Evolutionary conservation across 2,329 filamentous ascomycete genomes (phyloP).

Genomic region (Juglanconis sp.): DNA sequence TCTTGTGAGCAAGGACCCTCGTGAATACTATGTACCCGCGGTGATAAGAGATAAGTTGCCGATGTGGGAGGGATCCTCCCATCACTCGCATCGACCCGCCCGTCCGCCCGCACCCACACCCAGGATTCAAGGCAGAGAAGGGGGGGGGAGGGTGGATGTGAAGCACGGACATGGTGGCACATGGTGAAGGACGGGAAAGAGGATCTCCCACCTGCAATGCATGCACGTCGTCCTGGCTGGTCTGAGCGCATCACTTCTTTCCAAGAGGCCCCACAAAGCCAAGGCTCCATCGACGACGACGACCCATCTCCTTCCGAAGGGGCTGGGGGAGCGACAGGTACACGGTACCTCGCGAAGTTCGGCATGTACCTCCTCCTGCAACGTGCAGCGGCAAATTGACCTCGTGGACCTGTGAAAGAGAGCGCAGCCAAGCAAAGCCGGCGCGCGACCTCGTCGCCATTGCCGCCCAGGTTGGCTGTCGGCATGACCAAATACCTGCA

Average conservation of each 20-base stretch:
- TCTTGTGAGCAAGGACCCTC: not conserved
- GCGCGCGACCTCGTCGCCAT: not conserved
- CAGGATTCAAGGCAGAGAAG: not conserved
- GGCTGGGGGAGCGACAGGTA: not conserved
- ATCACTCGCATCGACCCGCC: not conserved
- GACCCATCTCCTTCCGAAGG: not conserved
- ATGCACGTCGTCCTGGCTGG: not conserved
- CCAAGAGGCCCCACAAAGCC: not conserved
- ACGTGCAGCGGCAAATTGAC: not conserved
- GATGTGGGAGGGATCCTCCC: not conserved
- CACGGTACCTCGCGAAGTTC: not conserved
- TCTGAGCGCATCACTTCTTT: not conserved
- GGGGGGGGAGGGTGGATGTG: not conserved
- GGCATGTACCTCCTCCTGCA: not conserved
- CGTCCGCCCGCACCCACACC: not conserved
- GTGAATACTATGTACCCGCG: not conserved
- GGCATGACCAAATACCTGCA: not conserved
- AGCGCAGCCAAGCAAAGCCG: not conserved
- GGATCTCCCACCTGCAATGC: not conserved
- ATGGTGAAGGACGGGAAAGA: not conserved
- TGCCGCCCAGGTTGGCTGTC: not conserved
- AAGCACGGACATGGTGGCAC: not conserved
- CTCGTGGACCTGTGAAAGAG: not conserved
- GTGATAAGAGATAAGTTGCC: not conserved
- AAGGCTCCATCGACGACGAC: not conserved